Conservation (phyloP, 768 basidiomycete species). For the Scleroderma citrinum region DNA sequence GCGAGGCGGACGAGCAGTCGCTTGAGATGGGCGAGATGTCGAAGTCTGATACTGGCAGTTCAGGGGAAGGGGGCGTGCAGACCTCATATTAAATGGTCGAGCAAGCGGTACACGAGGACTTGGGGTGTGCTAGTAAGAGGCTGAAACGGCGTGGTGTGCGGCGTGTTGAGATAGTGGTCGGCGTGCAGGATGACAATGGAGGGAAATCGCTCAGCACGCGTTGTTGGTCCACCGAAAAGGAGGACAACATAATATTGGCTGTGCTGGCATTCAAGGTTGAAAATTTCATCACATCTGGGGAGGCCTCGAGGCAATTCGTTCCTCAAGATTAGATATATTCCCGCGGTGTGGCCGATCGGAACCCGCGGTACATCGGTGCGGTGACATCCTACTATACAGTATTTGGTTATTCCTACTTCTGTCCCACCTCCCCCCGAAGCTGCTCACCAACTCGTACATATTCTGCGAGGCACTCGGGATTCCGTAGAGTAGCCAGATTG, state of each 20-base stretch:
- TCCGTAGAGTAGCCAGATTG: conserved; percentile 66
- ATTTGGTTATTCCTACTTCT: neutral
- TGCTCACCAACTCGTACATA: conserved; percentile 50
- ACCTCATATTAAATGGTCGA: conserved; percentile 24
- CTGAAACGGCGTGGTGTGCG: conserved; percentile 25
- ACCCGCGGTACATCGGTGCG: neutral
- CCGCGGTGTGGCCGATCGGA: too few species aligned
- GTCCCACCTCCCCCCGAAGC: conserved; percentile 42
- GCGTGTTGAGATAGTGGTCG: too few species aligned
- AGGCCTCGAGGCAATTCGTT: conserved; percentile 21
- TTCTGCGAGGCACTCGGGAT: conserved; percentile 63
- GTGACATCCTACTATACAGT: too few species aligned
- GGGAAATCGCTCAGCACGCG: conserved; percentile 19
- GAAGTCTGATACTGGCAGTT: conserved; percentile 18
- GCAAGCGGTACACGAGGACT: conserved; percentile 23
- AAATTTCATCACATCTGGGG: neutral
- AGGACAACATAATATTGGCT: conserved; percentile 13
- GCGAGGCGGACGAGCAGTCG: conserved; percentile 15
- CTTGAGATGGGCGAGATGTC: conserved; percentile 12
- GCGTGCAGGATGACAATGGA: conserved; percentile 10
- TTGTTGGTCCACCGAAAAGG: conserved; percentile 21
- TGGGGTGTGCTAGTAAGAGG: conserved; percentile 14
- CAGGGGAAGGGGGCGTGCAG: conserved; percentile 18
- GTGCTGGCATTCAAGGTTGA: conserved; percentile 2
- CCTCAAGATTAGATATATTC: neutral